Evolutionary conservation across 805 yeast species (phyloP).

Genomic region (Lachancea sp.): DNA sequence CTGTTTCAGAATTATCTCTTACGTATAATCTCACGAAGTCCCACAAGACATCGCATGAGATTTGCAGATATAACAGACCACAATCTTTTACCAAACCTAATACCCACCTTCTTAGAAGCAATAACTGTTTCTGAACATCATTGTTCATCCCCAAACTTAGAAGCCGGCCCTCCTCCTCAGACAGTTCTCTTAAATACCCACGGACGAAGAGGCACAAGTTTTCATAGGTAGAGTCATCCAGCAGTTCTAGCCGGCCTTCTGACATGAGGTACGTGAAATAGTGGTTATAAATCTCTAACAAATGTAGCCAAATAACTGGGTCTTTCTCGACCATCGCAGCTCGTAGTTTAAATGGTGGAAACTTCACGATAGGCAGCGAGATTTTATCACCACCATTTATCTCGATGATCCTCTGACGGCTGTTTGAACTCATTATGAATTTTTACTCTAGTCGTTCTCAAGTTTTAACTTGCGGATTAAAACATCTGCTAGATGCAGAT

Average conservation of each 20-base stretch:
- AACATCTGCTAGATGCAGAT: no score
- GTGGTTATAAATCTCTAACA: slow-evolving; percentile 55
- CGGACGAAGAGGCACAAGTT: slow-evolving; percentile 52
- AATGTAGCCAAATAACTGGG: slow-evolving; percentile 77
- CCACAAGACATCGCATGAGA: slow-evolving; percentile 62
- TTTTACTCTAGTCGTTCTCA: no score
- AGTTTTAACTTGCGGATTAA: no score
- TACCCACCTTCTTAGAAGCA: slow-evolving; percentile 41
- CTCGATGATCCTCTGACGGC: slow-evolving; percentile 7
- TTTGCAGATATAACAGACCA: slow-evolving; percentile 50
- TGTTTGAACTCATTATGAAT: background rate
- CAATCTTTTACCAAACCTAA: slow-evolving; percentile 45
- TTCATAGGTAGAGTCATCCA: slow-evolving; percentile 51
- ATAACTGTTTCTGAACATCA: slow-evolving; percentile 52
- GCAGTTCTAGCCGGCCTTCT: slow-evolving; percentile 33
- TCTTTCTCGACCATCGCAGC: slow-evolving; percentile 76
- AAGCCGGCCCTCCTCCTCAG: slow-evolving; percentile 53
- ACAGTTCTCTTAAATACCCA: slow-evolving; percentile 53
- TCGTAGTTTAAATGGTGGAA: slow-evolving; percentile 68
- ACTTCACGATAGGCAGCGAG: slow-evolving; percentile 55
- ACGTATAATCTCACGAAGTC: slow-evolving; percentile 52
- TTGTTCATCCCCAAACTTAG: slow-evolving; percentile 69
- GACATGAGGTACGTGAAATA: slow-evolving; percentile 44
- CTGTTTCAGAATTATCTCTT: slow-evolving; percentile 36
- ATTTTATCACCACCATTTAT: slow-evolving; percentile 13